These are phyloP conservation scores for Dothiorella sarmentorum DNA, from an alignment of 2,329 filamentous ascomycete genomes.

Conservation along the genomic window DNA sequence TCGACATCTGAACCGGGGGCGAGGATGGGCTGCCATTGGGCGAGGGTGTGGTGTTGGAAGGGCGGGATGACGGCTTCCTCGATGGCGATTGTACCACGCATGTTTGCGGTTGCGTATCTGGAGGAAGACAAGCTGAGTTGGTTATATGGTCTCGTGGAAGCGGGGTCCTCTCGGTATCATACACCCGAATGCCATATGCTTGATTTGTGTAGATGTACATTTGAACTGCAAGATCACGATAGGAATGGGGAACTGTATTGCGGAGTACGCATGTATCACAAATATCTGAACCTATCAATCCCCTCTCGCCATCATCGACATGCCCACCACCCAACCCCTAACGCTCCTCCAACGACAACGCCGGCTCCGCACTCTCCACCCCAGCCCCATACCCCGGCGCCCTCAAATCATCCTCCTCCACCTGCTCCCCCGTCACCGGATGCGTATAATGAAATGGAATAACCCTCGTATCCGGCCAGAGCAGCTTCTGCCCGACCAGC, in stretches of 20 bases:
- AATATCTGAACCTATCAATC: not conserved
- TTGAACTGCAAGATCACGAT: too few relatives aligned
- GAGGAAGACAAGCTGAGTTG: not conserved
- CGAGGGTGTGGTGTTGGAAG: conserved; percentile 55
- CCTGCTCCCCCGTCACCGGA: conserved; percentile 47
- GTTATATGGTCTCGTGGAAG: not conserved
- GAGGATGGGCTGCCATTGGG: conserved; percentile 63
- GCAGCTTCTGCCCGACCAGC: conserved; percentile 51
- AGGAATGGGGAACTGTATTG: too few relatives aligned
- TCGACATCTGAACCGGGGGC: conserved; percentile 50
- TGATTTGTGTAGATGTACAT: too few relatives aligned
- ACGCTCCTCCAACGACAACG: conserved; percentile 40
- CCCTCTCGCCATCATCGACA: not conserved
- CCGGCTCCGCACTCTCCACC: conserved; percentile 39
- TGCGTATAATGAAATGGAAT: conserved; percentile 54
- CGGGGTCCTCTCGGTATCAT: not conserved
- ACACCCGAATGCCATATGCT: too few relatives aligned
- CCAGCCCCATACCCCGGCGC: conserved; percentile 47
- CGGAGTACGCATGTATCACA: too few relatives aligned
- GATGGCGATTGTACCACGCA: conserved; percentile 60
- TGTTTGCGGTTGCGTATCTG: conserved; percentile 25
- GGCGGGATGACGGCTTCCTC: conserved; percentile 61
- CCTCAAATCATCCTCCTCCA: conserved; percentile 47
- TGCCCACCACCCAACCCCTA: not conserved
- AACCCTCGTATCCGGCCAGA: conserved; percentile 56